Evolutionary conservation across 164 flowering plant genomes (phyloP).

Genomic region (Amborella trichopoda): DNA sequence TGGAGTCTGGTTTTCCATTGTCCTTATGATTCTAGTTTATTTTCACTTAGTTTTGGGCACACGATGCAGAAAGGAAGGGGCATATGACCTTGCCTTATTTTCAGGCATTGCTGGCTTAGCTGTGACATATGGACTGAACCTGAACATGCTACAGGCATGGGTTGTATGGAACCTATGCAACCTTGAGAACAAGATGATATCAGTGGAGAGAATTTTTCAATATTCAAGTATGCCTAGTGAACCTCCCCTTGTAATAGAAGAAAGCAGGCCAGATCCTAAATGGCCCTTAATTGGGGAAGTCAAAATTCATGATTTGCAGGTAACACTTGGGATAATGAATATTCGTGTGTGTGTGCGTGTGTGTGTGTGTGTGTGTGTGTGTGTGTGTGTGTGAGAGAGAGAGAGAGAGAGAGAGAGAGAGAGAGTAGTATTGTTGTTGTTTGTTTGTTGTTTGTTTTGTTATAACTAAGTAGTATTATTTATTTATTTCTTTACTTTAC

Average conservation of each 20-base stretch:
- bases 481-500: too few species aligned
- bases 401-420: too few species aligned
- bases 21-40: too few species aligned
- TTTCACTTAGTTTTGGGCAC: too few species aligned
- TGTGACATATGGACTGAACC: constrained; percentile 39
- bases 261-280: constrained; percentile 10
- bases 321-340: neutral
- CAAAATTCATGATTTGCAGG: constrained; percentile 19
- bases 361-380: too few species aligned
- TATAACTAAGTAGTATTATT: too few species aligned
- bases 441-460: too few species aligned
- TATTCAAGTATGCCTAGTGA: constrained; percentile 24
- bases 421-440: too few species aligned
- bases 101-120: constrained; percentile 38
- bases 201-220: constrained; percentile 26
- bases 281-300: constrained; percentile 28
- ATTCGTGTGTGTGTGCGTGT: neutral
- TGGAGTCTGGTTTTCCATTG: too few species aligned
- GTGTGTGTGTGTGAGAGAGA: too few species aligned
- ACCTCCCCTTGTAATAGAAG: constrained; percentile 21
- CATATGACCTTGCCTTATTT: too few species aligned
- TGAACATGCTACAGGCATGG: constrained; percentile 22
- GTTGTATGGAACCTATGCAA: constrained; percentile 28
- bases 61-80: too few species aligned
- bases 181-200: constrained; percentile 38